These are phyloP conservation scores for Tolypocladium album DNA, from an alignment of 2,329 filamentous ascomycete genomes.

Conservation along the genomic window DNA sequence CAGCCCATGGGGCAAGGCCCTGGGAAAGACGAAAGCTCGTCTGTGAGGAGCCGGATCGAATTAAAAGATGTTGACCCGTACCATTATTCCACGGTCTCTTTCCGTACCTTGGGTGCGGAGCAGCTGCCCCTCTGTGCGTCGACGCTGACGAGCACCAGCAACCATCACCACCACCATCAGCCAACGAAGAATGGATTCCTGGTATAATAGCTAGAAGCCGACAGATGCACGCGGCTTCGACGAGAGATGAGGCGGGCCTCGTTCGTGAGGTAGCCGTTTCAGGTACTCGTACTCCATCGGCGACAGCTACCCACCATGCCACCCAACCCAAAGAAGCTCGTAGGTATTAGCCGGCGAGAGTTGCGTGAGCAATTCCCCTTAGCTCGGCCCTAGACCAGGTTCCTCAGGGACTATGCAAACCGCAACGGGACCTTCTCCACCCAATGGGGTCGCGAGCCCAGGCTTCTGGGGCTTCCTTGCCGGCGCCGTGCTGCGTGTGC, in stretches of 20 bases:
- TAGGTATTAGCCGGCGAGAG: not conserved
- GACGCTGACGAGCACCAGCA: not conserved
- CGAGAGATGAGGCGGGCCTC: constrained; percentile 1
- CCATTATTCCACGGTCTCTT: not conserved
- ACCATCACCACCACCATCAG: not conserved
- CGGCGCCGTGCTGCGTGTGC: not conserved
- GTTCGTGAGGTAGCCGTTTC: not conserved
- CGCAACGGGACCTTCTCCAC: not conserved
- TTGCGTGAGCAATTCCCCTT: not conserved
- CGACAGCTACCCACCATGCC: not conserved
- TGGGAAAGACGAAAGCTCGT: not conserved
- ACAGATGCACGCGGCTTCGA: not conserved
- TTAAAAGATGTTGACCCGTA: not conserved
- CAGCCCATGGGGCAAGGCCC: not conserved
- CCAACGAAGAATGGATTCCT: not conserved
- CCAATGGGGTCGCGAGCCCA: not conserved
- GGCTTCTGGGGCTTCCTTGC: not conserved
- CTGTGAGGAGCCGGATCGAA: not conserved
- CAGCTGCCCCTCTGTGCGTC: too few species aligned
- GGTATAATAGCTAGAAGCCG: not conserved
- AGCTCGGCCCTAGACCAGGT: constrained; percentile 1
- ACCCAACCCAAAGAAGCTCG: not conserved
- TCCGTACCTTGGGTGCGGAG: too few species aligned
- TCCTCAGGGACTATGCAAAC: not conserved
- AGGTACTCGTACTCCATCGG: constrained; percentile 1